phyloP scores from a whole-genome alignment of 2,329 filamentous ascomycete genomes.

The Penicillium sp. region DNA sequence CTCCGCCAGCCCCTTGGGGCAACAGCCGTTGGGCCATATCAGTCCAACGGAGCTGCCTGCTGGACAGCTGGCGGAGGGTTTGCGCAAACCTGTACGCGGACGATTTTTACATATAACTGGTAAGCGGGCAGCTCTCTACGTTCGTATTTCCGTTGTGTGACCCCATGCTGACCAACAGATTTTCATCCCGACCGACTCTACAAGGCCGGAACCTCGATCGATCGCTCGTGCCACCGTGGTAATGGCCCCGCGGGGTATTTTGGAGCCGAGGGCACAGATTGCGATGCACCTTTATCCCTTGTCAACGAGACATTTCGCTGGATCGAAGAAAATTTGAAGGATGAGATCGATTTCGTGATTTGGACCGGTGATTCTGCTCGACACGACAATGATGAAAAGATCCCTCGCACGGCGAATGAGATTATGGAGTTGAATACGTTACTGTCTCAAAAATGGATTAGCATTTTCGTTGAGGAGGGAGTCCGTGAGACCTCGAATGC shows the following conservation, averaged over 20 bases:
- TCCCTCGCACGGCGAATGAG: constrained; percentile 65
- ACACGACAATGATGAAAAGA: constrained; percentile 75
- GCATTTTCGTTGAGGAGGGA: constrained; percentile 55
- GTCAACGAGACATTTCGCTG: constrained; percentile 84
- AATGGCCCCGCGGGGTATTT: constrained; percentile 69
- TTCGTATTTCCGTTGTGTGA: not conserved
- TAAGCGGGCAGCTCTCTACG: constrained; percentile 3
- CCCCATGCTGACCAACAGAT: constrained; percentile 48
- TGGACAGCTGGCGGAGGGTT: not conserved
- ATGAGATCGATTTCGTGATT: constrained; percentile 76
- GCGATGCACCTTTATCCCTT: constrained; percentile 72
- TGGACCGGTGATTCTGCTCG: constrained; percentile 88
- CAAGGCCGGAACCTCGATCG: constrained; percentile 64
- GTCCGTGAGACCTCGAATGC: constrained; percentile 39
- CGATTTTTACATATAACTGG: constrained; percentile 34
- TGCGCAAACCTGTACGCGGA: constrained; percentile 15
- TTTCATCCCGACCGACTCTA: constrained; percentile 88
- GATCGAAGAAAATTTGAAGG: constrained; percentile 68
- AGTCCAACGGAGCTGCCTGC: not conserved
- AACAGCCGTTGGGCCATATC: constrained; percentile 8
- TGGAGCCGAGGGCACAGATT: constrained; percentile 77
- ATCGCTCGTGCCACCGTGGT: constrained; percentile 66
- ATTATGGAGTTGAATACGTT: constrained; percentile 69
- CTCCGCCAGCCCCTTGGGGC: constrained; percentile 11
- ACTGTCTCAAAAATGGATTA: constrained; percentile 65